phyloP scores from a whole-genome alignment of 1,284 basidiomycete genomes.

The Fomitopsis betulina region DNA sequence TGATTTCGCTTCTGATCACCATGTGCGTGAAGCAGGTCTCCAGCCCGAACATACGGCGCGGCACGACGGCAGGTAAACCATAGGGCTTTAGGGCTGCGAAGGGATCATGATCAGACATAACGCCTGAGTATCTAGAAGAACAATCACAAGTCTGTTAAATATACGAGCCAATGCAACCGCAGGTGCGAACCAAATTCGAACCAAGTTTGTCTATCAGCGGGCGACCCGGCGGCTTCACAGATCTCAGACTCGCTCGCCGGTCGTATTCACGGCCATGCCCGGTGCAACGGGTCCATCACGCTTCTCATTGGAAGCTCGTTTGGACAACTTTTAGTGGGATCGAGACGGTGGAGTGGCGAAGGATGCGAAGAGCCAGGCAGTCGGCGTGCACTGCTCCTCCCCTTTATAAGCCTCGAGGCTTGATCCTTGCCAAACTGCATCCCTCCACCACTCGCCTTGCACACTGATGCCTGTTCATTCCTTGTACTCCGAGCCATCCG shows the following conservation, averaged over 20 bases:
- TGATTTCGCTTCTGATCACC: neutral
- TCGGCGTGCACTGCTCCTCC: neutral
- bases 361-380: neutral
- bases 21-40: no score
- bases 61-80: neutral
- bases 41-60: neutral
- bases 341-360: neutral
- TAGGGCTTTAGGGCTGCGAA: neutral
- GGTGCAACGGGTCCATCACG: neutral
- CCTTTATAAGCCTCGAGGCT: neutral
- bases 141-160: neutral
- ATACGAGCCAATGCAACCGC: neutral
- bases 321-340: neutral
- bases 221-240: neutral
- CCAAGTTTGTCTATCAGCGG: neutral
- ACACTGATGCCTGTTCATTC: constrained; percentile 3
- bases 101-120: constrained; percentile 7
- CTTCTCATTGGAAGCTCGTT: neutral
- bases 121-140: neutral
- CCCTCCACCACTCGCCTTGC: neutral
- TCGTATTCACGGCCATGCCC: neutral
- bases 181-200: neutral
- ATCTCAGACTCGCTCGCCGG: neutral
- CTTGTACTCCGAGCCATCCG: constrained; percentile 8
- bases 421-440: neutral